phyloP scores from a whole-genome alignment of 768 basidiomycete genomes.

The Amanita exitialis region DNA sequence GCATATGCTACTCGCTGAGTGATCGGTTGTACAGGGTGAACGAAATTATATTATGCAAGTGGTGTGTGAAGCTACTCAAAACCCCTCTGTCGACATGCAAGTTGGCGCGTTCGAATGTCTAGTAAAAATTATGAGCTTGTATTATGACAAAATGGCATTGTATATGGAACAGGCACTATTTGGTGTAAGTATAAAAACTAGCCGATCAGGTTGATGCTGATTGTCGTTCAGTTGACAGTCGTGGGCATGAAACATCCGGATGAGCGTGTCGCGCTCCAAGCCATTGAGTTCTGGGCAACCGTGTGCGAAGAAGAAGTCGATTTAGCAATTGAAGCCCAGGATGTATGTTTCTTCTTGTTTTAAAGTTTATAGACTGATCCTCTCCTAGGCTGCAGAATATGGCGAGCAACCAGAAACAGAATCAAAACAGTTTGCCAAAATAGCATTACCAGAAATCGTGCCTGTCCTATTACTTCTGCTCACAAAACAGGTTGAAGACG shows the following conservation, averaged over 20 bases:
- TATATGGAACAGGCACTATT: conserved; percentile 99
- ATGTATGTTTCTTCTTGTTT: conserved; percentile 39
- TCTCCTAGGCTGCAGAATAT: conserved; percentile 71
- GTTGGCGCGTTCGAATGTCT: conserved; percentile 95
- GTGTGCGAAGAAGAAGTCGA: conserved; percentile 98
- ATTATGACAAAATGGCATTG: conserved; percentile 98
- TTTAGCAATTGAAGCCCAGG: conserved; percentile 81
- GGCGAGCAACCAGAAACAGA: conserved; percentile 80
- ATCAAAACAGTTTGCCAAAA: conserved; percentile 87
- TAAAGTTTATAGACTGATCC: conserved; percentile 6
- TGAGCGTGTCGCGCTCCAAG: conserved; percentile 88
- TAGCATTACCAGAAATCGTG: conserved; percentile 89
- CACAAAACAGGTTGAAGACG: conserved; percentile 91
- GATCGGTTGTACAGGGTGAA: conserved; percentile 58
- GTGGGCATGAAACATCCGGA: conserved; percentile 95
- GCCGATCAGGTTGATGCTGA: conserved; percentile 11
- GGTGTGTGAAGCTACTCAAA: conserved; percentile 97
- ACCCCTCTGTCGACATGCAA: conserved; percentile 67
- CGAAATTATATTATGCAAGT: conserved; percentile 99
- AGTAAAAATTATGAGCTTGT: conserved; percentile 93
- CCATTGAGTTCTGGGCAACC: conserved; percentile 99
- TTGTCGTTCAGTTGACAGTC: conserved; percentile 66
- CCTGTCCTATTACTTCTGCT: conserved; percentile 86
- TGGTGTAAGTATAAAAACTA: conserved; percentile 53
- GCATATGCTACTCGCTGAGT: not conserved